Percentiles rank a stretch among this genome's conserved stretches.
phyloP scores from a whole-genome alignment of 2,329 filamentous ascomycete genomes.

The Penicillium sp. region DNA sequence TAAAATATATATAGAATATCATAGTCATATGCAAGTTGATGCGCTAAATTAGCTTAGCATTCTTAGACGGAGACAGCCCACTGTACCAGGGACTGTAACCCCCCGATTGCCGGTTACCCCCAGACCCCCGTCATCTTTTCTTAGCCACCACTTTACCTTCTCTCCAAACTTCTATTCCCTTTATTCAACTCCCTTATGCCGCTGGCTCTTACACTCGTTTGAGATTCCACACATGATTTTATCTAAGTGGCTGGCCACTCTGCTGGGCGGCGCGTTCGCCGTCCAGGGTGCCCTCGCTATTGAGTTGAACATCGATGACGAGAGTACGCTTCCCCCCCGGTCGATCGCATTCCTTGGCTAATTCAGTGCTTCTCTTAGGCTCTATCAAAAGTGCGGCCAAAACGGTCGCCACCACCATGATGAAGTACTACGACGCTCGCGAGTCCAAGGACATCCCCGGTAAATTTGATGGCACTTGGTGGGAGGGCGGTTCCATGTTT shows the following conservation, averaged over 20 bases:
- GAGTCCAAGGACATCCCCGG: slow-evolving; percentile 41
- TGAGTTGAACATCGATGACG: slow-evolving; percentile 17
- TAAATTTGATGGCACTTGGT: slow-evolving; percentile 47
- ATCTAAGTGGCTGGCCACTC: slow-evolving; percentile 20
- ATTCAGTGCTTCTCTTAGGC: slow-evolving; percentile 15
- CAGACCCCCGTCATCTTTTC: slow-evolving; percentile 2
- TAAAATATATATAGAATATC: not conserved
- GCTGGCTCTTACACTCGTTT: slow-evolving; percentile 10
- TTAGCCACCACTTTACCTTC: not conserved
- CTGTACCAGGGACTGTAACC: slow-evolving; percentile 2
- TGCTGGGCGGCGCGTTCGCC: slow-evolving; percentile 20
- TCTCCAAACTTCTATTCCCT: not conserved
- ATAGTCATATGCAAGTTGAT: not conserved
- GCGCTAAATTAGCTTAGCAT: not conserved
- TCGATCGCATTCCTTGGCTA: slow-evolving; percentile 1
- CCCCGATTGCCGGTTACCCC: slow-evolving; percentile 1
- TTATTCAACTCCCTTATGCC: slow-evolving; percentile 10
- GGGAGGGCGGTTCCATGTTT: slow-evolving; percentile 72
- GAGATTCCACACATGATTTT: slow-evolving; percentile 16
- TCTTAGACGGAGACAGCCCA: slow-evolving; percentile 5
- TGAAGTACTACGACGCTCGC: slow-evolving; percentile 39
- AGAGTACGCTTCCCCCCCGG: slow-evolving; percentile 13
- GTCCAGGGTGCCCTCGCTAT: slow-evolving; percentile 20
- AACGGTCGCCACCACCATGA: slow-evolving; percentile 40
- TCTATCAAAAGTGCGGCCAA: slow-evolving; percentile 38